Evolutionary conservation across 2,329 filamentous ascomycete species (phyloP), one percentile per base, ranked within the genome.

Genomic region (Drechmeria coniospora): DNA sequence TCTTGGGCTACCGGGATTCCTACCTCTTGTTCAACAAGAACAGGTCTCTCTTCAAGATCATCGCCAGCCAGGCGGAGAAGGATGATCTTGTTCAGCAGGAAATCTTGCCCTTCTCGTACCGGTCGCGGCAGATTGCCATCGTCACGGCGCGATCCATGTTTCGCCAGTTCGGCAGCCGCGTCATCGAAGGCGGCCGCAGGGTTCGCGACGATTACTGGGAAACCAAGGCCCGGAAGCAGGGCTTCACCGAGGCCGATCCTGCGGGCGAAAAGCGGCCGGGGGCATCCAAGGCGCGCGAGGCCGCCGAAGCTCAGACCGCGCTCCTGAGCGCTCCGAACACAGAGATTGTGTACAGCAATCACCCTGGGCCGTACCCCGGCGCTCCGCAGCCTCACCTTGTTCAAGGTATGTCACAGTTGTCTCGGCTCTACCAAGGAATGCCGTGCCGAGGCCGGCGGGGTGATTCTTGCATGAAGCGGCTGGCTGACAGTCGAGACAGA

Each of bases 121-220:
- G 90, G 24, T 98, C 90, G n/a, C 74, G 90, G 27, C 90, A 98
- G 55, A 98, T 98, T 41, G 90, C 90, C 28, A 94, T 98, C 36
- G 90, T 98, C 23, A 95, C 90, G 1, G 90, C 90, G 17, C 75
- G 83, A 38, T 95, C 87, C 42, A 98, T 98, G 90, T 98, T 95
- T 54, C 76, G 90, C 23, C 90, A 98, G 51, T 98, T 98, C 52
- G 90, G 90, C 26, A 94, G 86, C 52, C 72, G 90, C 36, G 79
- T 98, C 28, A 90, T 98, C 37, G 74, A 80, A 20, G 81, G 86
- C 44, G 90, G 90, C 19, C 71, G 87, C 36, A 68, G 90, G 32
- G 90, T 98, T 23, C 77, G 90, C 27, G 90, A 98, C 54, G 90
- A 98, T 50, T 98, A 98, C 55, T 98, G 90, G 90, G 90, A 95